phyloP scores from a whole-genome alignment of 2,329 filamentous ascomycete genomes.

The Penicillium sp. region DNA sequence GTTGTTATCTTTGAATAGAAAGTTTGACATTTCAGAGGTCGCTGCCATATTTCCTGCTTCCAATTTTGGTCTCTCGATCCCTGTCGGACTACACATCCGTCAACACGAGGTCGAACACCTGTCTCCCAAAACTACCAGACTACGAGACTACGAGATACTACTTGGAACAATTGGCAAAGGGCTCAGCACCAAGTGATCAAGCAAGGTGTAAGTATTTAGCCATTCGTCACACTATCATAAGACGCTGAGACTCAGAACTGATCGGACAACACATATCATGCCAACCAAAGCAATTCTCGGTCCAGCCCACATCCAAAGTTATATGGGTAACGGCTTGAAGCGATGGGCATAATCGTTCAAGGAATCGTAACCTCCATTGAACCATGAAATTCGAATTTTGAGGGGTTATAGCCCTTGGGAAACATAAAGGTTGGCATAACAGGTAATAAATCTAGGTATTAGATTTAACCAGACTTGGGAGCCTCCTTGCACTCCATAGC shows the following conservation, averaged over 20 bases:
- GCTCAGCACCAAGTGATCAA: background rate
- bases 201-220: constrained; percentile 26
- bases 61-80: too few relatives aligned
- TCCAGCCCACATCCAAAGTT: constrained; percentile 37
- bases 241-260: constrained; percentile 35
- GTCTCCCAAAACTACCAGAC: too few relatives aligned
- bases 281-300: constrained; percentile 36
- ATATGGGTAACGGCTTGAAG: constrained; percentile 24
- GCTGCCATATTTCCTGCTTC: too few relatives aligned
- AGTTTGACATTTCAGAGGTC: too few relatives aligned
- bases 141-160: too few relatives aligned
- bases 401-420: constrained; percentile 24
- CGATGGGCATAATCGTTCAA: constrained; percentile 27
- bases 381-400: constrained; percentile 30
- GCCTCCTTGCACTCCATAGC: constrained; percentile 94
- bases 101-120: too few relatives aligned
- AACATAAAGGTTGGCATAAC: constrained; percentile 32
- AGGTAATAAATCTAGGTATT: constrained; percentile 23
- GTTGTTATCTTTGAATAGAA: too few relatives aligned
- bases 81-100: too few relatives aligned
- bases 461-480: constrained; percentile 41
- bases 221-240: constrained; percentile 41
- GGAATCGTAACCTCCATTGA: constrained; percentile 28
- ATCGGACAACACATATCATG: constrained; percentile 34
- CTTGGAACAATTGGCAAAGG: too few relatives aligned